phyloP scores from a whole-genome alignment of 163 green algal genomes.

The Chlorella variabilis region DNA sequence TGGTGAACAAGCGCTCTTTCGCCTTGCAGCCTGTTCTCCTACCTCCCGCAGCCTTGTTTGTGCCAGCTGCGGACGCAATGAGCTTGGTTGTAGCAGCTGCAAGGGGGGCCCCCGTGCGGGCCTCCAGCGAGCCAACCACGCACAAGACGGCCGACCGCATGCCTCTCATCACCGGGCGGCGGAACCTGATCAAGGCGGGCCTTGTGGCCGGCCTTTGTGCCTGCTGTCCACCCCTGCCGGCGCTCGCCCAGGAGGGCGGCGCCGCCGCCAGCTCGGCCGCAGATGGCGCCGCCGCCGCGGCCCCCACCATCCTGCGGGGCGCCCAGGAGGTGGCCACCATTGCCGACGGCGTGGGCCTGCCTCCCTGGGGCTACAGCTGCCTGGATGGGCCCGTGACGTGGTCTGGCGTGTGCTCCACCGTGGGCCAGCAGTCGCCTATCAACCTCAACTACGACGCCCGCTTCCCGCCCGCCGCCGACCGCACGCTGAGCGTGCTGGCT shows the following conservation, averaged over 20 bases:
- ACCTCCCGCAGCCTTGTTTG: not conserved
- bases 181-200: conserved; percentile 6
- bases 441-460: conserved; percentile 20
- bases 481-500: not conserved
- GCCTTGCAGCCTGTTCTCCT: not conserved
- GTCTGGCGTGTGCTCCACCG: conserved; percentile 19
- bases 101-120: not conserved
- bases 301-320: not conserved
- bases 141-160: not conserved
- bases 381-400: conserved; percentile 11
- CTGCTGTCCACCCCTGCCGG: conserved; percentile 27
- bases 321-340: conserved; percentile 7
- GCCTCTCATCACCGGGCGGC: not conserved
- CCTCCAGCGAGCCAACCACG: not conserved
- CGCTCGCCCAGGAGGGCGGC: not conserved
- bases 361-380: conserved; percentile 35
- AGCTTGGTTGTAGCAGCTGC: not conserved
- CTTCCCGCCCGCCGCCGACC: conserved; percentile 17
- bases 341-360: conserved; percentile 4
- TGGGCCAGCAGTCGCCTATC: conserved; percentile 26
- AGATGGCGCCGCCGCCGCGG: not conserved
- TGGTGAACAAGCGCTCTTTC: too few species aligned
- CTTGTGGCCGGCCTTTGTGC: conserved; percentile 15
- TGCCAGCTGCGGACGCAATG: not conserved
- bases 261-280: not conserved